Base-by-base conservation (phyloP, 2,329 filamentous ascomycete species). In the Endothia cerciana region DNA sequence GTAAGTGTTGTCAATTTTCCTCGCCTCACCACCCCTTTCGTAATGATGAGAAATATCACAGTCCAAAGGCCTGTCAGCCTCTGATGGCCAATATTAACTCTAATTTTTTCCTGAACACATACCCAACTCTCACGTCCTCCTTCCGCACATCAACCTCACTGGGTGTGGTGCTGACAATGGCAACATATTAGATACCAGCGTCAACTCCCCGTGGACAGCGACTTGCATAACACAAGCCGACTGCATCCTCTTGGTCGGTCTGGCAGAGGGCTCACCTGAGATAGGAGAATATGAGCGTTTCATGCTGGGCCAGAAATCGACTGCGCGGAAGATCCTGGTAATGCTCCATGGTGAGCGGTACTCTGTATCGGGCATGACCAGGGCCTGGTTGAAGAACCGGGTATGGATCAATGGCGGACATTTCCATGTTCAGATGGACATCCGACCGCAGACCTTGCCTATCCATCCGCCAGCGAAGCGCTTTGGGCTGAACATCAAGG, bases 321-420 rank as follows among this genome's bases (percentile, higher is more conserved):
- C 95, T 0, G 94, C 95, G 0, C 87, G 94, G 60, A 99, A 98
- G 76, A 92, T 96, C 69, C 82, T 99, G 2, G 93, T 99, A 0
- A 80, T 99, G 30, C 80, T 99, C 2, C 96, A 99, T 75, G 83
- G 91, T 0, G 95, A 99, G 72, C 87, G 94, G 60, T 98, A 94
- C 76, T 97, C 92, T 53, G 84, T 87, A 0, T 89, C 93, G 4
- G 95, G 95, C 0, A 77, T 97, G 43, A 97, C 95, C 0, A 84
- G 95, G 61, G 88, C 91, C 40, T 99, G 95, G 95, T 80, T 99
- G 17, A 88, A 90, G 68, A 97, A 97, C 73, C 90, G 95, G 1
- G 89, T 97, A 68, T 99, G 95, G 95, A 95, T 99, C 77, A 99
- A 98, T 71, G 95, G 95, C 19, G 94, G 94, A 5, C 96, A 99